Evolutionary conservation across 176 grass and related monocot species (phyloP), one percentile per base, ranked within the genome.

Genomic region (Juncus effusus): DNA sequence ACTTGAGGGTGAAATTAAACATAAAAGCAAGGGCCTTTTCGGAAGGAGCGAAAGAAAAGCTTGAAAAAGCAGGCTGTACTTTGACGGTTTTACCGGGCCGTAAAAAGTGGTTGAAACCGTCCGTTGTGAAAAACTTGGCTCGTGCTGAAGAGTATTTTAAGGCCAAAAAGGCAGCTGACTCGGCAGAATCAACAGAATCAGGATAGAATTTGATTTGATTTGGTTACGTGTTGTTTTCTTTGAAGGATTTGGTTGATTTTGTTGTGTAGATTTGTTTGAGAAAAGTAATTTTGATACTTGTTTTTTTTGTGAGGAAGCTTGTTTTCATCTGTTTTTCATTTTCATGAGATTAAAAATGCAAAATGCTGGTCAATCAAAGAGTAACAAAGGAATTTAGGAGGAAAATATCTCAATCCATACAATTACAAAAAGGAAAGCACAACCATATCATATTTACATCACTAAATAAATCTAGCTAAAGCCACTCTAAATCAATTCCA

Each of bases 51-150:
- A 99, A 87, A 83, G 88, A 86, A 72, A 99, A 99, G 74, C 85
- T 92, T 2, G 78, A 99, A 69, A 82, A 88, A 44, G 88, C 83
- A 16, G 88, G 94, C 66, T 97, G 94, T 62, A 89, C 76, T 56
- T 47, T 89, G 16, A 99, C 75, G 77, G 63, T 82, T 13, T 73
- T 93, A 68, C 88, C 94, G 6, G 87, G 90, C 50, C 76, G 88
- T 42, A 99, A 99, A 81, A 99, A 99, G 77, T 99, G 94, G 88
- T 68, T 99, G 67, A 74, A 90, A 58, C 78, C 86, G 65, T 81
- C 76, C 63, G 87, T 89, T 76, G 67, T 79, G n/a, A 99, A 86
- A 76, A 99, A 99, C 73, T 82, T 78, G 40, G 82, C 85, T 2
- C 94, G 94, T 39, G 94, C 94, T 62, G 94, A 86, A 13, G 82